Evolutionary conservation across 192 early-diverging fungal genomes (phyloP), one percentile per base, ranked within the genome.

Genomic region (Endogone sp.): DNA sequence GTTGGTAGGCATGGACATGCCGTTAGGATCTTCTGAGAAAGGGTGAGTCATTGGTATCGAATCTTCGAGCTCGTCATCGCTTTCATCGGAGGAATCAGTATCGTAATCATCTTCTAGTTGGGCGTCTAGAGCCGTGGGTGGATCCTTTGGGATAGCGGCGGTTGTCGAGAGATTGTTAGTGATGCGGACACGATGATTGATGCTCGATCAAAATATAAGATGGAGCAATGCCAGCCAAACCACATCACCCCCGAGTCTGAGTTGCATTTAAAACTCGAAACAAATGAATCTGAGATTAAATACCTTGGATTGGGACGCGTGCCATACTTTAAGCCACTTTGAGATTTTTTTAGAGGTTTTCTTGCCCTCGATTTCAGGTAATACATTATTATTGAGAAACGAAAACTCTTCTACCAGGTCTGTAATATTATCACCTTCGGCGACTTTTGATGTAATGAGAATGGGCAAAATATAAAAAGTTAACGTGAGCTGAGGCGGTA

Each of bases 261-360:
- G n/a, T n/a, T n/a, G n/a, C n/a, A n/a, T n/a, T n/a, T n/a, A n/a
- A n/a, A n/a, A n/a, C n/a, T n/a, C n/a, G n/a, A n/a, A n/a, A n/a
- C n/a, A n/a, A n/a, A n/a, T n/a, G n/a, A n/a, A n/a, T n/a, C n/a
- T n/a, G n/a, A n/a, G n/a, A n/a, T n/a, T n/a, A n/a, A n/a, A n/a
- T 49, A 49, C 37, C 37, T 49, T 49, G 37, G 37, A 49, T 16
- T 49, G 37, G 9, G 37, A 49, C 16, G 37, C 37, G 37, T 11
- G 37, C 37, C 37, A 49, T 49, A 49, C 16, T 49, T 49, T 49
- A 49, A 49, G 37, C 37, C 37, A 49, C 32, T 71, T 71, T 16
- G 65, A 21, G 63, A 71, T 71, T 32, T 71, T 71, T 57, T 71
- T 71, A 27, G 63, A 29, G 10, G 63, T 71, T 25, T 66, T 71